Conservation (phyloP, 495 filamentous ascomycete genomes). For the Chaetomium cochliodes region DNA sequence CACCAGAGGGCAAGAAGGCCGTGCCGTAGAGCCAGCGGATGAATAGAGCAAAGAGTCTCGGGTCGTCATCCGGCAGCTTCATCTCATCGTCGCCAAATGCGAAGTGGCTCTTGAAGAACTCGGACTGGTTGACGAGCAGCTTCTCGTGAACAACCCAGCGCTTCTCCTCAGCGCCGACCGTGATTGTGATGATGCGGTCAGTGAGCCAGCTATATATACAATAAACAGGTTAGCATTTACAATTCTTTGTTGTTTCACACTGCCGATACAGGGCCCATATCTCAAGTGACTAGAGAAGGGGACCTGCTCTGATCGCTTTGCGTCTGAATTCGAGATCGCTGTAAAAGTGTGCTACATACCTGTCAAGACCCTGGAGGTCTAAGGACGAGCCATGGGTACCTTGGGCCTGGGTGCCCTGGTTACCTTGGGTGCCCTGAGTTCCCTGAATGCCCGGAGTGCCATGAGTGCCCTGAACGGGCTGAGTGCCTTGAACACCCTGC, state of each 20-base stretch:
- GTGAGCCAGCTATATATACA: conserved; percentile 23
- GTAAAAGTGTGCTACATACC: background rate
- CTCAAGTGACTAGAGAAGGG: background rate
- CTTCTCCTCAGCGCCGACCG: conserved; percentile 23
- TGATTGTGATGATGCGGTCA: conserved; percentile 28
- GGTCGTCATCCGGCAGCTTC: conserved; percentile 22
- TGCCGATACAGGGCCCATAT: background rate
- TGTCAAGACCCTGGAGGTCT: conserved; percentile 6
- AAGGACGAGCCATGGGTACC: background rate
- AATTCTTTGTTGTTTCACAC: background rate
- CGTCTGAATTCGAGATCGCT: background rate
- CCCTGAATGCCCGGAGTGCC: no score
- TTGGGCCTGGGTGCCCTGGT: no score
- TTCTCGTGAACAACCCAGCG: conserved; percentile 31
- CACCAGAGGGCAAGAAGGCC: conserved; percentile 20
- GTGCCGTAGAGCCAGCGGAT: conserved; percentile 37
- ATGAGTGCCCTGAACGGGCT: no score
- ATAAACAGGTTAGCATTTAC: background rate
- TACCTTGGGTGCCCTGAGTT: no score
- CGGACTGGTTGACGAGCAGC: conserved; percentile 27
- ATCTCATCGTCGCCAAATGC: conserved; percentile 11
- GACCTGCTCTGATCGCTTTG: background rate
- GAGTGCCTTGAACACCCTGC: no score
- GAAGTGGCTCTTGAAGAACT: conserved; percentile 26
- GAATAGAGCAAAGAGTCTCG: conserved; percentile 30